These are phyloP conservation scores for Sphaerobolus stellatus DNA, from an alignment of 1,284 basidiomycete genomes.

Conservation along the genomic window DNA sequence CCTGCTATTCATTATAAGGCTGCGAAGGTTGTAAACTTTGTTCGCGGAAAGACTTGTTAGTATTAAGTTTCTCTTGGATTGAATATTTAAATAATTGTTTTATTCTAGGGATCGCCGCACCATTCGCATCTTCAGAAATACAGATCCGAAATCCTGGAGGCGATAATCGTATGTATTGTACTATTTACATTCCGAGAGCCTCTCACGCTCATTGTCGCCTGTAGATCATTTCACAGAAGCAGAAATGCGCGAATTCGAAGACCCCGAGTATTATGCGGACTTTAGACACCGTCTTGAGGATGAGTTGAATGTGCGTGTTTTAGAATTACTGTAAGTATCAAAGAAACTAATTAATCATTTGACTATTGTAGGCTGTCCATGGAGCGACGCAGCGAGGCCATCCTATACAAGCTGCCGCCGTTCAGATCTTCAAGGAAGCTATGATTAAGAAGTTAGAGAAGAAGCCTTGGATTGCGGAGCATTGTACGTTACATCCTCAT, in stretches of 20 bases:
- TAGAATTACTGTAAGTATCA: neutral
- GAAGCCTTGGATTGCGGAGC: slow-evolving; percentile 59
- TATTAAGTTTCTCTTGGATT: neutral
- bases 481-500: slow-evolving; percentile 37
- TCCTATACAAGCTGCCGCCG: slow-evolving; percentile 41
- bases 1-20: slow-evolving; percentile 57
- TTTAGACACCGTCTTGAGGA: slow-evolving; percentile 53
- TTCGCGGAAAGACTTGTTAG: slow-evolving; percentile 56
- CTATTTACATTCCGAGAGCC: neutral
- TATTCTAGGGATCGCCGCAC: slow-evolving; percentile 42
- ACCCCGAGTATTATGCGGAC: slow-evolving; percentile 47
- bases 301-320: slow-evolving; percentile 48
- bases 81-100: neutral
- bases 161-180: slow-evolving; percentile 43
- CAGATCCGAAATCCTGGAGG: slow-evolving; percentile 13
- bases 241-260: slow-evolving; percentile 50
- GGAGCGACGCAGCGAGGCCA: slow-evolving; percentile 44
- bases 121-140: slow-evolving; percentile 42
- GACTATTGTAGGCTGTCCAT: slow-evolving; percentile 42
- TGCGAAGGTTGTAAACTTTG: slow-evolving; percentile 52
- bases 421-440: slow-evolving; percentile 40
- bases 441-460: slow-evolving; percentile 54
- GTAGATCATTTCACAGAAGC: slow-evolving; percentile 52
- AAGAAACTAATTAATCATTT: neutral
- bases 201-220: neutral